A percentile compares a stretch with the other conserved stretches of the same genome.
Evolutionary conservation across 768 basidiomycete species (phyloP).

Genomic region (Phlebiopsis flavidoalba): DNA sequence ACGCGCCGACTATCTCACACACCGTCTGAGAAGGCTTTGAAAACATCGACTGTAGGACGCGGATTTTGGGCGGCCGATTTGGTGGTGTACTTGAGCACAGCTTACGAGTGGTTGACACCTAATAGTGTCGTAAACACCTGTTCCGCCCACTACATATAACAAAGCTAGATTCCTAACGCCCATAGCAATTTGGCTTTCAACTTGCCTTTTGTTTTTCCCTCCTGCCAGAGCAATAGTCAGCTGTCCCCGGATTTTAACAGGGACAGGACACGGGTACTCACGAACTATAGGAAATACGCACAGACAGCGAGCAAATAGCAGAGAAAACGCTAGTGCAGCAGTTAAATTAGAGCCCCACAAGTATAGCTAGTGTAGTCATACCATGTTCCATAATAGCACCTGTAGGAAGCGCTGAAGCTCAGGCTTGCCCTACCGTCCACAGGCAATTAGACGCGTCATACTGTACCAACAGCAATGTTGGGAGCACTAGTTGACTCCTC

Average conservation of each 20-base stretch:
- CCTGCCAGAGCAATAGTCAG: slow-evolving; percentile 15
- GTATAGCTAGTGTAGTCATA: slow-evolving; percentile 32
- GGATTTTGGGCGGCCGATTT: slow-evolving; percentile 99
- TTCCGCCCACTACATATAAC: too few relatives aligned
- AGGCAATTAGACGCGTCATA: slow-evolving; percentile 19
- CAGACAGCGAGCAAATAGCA: not conserved
- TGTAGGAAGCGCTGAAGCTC: slow-evolving; percentile 28
- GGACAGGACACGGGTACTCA: slow-evolving; percentile 21
- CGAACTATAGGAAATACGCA: slow-evolving; percentile 28
- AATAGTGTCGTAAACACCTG: slow-evolving; percentile 96
- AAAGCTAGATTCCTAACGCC: too few relatives aligned
- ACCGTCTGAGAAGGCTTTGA: slow-evolving; percentile 79
- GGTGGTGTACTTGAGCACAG: slow-evolving; percentile 97
- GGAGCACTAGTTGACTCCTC: slow-evolving; percentile 92
- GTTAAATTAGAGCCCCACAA: slow-evolving; percentile 9
- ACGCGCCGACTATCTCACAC: slow-evolving; percentile 90
- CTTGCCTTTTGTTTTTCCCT: slow-evolving; percentile 83
- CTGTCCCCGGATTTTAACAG: slow-evolving; percentile 14
- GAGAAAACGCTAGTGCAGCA: slow-evolving; percentile 8
- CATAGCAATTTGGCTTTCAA: too few relatives aligned
- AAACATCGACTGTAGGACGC: slow-evolving; percentile 88
- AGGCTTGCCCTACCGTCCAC: slow-evolving; percentile 13
- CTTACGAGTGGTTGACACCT: slow-evolving; percentile 98
- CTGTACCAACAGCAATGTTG: slow-evolving; percentile 91
- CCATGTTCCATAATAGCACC: slow-evolving; percentile 99